Evolutionary conservation across 2,329 filamentous ascomycete species (phyloP).

Genomic region (Arthrobotrys entomopaga): DNA sequence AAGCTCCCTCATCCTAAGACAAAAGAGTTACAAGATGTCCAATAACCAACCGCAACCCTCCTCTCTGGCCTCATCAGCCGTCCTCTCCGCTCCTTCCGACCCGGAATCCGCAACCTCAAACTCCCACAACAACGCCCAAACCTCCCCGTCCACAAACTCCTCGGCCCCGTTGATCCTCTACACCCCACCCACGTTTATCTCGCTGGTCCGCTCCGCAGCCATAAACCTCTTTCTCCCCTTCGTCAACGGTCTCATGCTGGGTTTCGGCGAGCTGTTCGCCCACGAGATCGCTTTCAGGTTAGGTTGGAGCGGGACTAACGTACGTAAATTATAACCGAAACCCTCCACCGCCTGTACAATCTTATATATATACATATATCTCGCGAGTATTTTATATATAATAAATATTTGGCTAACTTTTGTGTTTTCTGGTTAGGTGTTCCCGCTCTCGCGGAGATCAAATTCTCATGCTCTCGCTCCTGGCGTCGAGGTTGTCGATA

Average conservation of each 20-base stretch:
- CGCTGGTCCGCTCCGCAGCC: slow-evolving; percentile 83
- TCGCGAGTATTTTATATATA: neutral
- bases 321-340: slow-evolving; percentile 66
- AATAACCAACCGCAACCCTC: slow-evolving; percentile 38
- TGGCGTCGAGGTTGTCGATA: slow-evolving; percentile 49
- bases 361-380: neutral
- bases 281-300: slow-evolving; percentile 93
- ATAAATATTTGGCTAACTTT: neutral
- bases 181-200: slow-evolving; percentile 86
- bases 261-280: slow-evolving; percentile 95
- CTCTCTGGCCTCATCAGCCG: slow-evolving; percentile 54
- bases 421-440: slow-evolving; percentile 61
- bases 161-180: slow-evolving; percentile 83
- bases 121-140: slow-evolving; percentile 15
- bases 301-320: slow-evolving; percentile 94
- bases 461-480: slow-evolving; percentile 36
- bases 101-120: slow-evolving; percentile 22
- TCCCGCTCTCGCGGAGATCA: slow-evolving; percentile 65
- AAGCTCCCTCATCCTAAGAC: slow-evolving; percentile 18
- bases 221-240: slow-evolving; percentile 97
- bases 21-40: slow-evolving; percentile 44
- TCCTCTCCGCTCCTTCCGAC: slow-evolving; percentile 36
- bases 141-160: slow-evolving; percentile 61
- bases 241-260: slow-evolving; percentile 97
- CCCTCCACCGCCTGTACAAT: neutral